Evolutionary conservation across 116 monocot genomes (phyloP).

Genomic region (Papilionanthe hybrid): DNA sequence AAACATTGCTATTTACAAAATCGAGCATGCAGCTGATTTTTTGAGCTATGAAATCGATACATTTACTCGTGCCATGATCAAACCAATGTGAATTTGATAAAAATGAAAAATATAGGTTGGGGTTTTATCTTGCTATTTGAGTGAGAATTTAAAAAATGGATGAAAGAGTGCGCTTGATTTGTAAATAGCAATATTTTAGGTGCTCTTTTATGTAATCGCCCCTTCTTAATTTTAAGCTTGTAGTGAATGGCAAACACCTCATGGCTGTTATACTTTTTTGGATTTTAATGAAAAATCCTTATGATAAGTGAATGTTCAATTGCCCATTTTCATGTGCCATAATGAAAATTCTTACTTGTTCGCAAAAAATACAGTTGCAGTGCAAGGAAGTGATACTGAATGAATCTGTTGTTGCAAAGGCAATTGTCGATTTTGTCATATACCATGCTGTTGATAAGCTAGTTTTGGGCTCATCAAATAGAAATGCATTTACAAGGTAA

Average conservation of each 20-base stretch:
- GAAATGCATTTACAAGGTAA: slow-evolving; percentile 44
- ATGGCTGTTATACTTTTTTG: background rate
- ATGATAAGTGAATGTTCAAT: background rate
- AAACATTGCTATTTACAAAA: too few relatives aligned
- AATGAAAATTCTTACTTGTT: background rate
- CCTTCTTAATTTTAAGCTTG: background rate
- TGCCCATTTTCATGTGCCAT: background rate
- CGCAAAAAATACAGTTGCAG: slow-evolving; percentile 40
- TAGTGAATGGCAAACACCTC: background rate
- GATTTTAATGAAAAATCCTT: background rate
- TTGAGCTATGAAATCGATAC: too few relatives aligned
- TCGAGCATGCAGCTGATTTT: too few relatives aligned
- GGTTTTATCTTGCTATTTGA: too few relatives aligned
- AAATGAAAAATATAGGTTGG: too few relatives aligned
- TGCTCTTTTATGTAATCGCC: too few relatives aligned
- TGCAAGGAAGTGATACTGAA: slow-evolving; percentile 67
- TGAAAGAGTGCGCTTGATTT: too few relatives aligned
- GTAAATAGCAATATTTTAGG: too few relatives aligned
- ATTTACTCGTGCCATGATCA: too few relatives aligned
- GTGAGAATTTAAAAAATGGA: too few relatives aligned
- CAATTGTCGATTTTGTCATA: slow-evolving; percentile 44
- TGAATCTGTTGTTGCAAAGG: slow-evolving; percentile 41
- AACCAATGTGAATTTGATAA: too few relatives aligned
- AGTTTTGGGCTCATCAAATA: slow-evolving; percentile 48
- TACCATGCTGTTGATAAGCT: slow-evolving; percentile 43